Conservation (phyloP, 2,329 filamentous ascomycete species). For the Kalaharituber pfeilii region DNA sequence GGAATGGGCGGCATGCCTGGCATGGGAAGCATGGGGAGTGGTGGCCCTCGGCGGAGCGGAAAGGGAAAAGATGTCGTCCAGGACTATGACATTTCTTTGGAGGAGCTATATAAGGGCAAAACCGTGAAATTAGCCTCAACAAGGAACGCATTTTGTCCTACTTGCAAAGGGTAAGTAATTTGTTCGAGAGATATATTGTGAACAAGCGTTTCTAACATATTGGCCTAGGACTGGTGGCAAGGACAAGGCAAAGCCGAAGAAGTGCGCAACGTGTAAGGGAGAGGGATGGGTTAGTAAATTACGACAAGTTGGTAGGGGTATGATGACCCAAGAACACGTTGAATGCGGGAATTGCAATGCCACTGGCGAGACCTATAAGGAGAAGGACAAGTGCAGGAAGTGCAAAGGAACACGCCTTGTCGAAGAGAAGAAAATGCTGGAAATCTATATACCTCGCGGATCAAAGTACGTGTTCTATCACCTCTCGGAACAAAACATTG, state of each 20-base stretch:
- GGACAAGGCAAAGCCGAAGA: slow-evolving; percentile 68
- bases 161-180: slow-evolving; percentile 53
- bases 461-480: slow-evolving; percentile 36
- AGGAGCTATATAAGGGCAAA: slow-evolving; percentile 97
- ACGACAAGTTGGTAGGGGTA: slow-evolving; percentile 67
- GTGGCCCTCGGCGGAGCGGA: slow-evolving; percentile 42
- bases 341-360: slow-evolving; percentile 71
- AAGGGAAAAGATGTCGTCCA: slow-evolving; percentile 74
- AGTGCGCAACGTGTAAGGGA: slow-evolving; percentile 73
- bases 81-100: slow-evolving; percentile 74
- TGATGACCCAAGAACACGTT: slow-evolving; percentile 65
- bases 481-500: neutral
- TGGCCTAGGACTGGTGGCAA: slow-evolving; percentile 50
- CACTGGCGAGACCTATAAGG: slow-evolving; percentile 71
- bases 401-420: slow-evolving; percentile 85
- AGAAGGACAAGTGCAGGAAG: slow-evolving; percentile 97
- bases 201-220: neutral
- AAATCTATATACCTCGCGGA: slow-evolving; percentile 87
- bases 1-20: slow-evolving; percentile 32
- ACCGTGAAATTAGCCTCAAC: slow-evolving; percentile 92
- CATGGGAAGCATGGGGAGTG: slow-evolving; percentile 30
- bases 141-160: slow-evolving; percentile 76
- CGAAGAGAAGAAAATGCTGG: slow-evolving; percentile 80
- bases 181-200: neutral
- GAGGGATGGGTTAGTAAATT: slow-evolving; percentile 59